phyloP scores from a whole-genome alignment of 768 basidiomycete genomes.

The Boletellus emodensis region DNA sequence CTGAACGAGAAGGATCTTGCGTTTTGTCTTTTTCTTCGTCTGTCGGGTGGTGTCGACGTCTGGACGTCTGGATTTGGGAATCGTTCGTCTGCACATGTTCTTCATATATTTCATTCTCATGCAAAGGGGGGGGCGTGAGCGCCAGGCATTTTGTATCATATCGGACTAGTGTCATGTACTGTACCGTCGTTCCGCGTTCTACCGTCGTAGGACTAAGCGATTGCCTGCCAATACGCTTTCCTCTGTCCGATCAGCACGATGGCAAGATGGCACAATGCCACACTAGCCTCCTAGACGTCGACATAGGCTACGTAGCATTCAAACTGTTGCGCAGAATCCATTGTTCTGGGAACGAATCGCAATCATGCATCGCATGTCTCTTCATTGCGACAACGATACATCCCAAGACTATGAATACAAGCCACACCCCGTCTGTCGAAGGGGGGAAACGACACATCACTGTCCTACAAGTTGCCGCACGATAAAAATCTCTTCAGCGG shows the following conservation, averaged over 20 bases:
- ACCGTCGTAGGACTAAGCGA: too few species aligned
- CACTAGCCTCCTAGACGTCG: too few species aligned
- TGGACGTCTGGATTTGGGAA: background rate
- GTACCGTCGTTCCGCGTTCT: too few species aligned
- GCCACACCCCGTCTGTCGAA: background rate
- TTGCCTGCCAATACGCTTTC: too few species aligned
- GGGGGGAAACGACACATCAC: constrained; percentile 9
- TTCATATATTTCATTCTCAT: background rate
- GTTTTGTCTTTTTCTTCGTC: too few species aligned
- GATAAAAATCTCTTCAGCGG: constrained; percentile 68
- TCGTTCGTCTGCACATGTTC: background rate
- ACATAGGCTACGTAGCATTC: too few species aligned
- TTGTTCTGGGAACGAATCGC: background rate
- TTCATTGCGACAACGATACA: constrained; percentile 9
- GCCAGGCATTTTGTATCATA: too few species aligned
- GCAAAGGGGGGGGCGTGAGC: background rate
- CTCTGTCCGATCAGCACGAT: too few species aligned
- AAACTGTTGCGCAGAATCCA: background rate
- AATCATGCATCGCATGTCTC: background rate
- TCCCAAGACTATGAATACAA: constrained; percentile 7
- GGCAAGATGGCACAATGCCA: too few species aligned
- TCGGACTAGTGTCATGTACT: too few species aligned
- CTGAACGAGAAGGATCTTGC: too few species aligned
- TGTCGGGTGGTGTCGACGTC: background rate
- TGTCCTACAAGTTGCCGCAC: constrained; percentile 46